These are phyloP conservation scores for Musa beccarii DNA, from an alignment of 176 grass and related monocot genomes.

Conservation along the genomic window DNA sequence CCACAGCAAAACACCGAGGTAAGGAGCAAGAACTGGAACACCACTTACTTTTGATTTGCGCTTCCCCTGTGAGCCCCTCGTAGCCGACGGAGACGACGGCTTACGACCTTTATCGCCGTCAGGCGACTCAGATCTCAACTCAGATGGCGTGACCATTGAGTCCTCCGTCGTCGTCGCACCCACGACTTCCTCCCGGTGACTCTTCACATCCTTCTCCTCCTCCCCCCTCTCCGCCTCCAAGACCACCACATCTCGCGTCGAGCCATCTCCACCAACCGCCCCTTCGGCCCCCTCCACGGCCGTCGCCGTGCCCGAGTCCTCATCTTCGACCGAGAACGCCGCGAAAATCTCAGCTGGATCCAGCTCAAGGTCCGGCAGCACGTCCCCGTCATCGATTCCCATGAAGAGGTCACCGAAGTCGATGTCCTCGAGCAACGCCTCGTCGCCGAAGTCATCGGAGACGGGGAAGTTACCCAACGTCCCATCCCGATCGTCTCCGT, in stretches of 20 bases:
- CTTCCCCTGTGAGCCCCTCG: conserved; percentile 55
- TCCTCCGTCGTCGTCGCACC: conserved; percentile 26
- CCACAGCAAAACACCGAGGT: neutral
- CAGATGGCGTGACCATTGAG: conserved; percentile 5
- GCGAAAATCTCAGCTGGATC: conserved; percentile 81
- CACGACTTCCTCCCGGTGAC: conserved; percentile 3
- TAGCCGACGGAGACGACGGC: conserved; percentile 6
- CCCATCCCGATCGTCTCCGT: conserved; percentile 4
- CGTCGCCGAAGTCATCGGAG: conserved; percentile 27
- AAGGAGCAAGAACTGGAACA: neutral
- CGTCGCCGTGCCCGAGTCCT: neutral
- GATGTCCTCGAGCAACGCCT: conserved; percentile 74
- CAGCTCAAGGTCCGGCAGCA: conserved; percentile 88
- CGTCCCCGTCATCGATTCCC: conserved; percentile 55
- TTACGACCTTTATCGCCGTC: conserved; percentile 43
- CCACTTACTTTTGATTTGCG: conserved; percentile 59
- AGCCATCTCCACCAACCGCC: neutral
- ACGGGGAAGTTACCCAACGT: conserved; percentile 20
- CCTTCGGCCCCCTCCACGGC: neutral
- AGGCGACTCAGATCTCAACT: conserved; percentile 29
- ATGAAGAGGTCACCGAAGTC: conserved; percentile 78
- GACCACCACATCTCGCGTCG: neutral
- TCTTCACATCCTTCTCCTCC: neutral
- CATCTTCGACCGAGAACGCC: conserved; percentile 37
- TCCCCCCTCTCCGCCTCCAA: neutral